Percentiles rank a stretch among this genome's conserved stretches.
Evolutionary conservation across 345 rosid genomes (phyloP).

Genomic region (Xanthoceras sorbifolium): DNA sequence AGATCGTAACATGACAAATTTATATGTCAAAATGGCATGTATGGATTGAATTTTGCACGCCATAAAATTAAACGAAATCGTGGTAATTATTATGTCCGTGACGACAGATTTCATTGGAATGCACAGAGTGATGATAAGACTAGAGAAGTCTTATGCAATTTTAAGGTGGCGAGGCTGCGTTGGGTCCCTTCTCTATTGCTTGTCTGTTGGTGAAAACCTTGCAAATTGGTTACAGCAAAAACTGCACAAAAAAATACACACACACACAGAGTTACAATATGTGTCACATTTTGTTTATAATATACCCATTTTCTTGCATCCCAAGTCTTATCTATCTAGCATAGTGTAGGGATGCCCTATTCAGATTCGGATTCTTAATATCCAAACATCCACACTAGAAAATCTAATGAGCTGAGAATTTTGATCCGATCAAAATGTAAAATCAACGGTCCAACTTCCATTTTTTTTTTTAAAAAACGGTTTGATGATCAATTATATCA

Average conservation of each 20-base stretch:
- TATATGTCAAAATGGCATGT: not conserved
- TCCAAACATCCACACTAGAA: too few relatives aligned
- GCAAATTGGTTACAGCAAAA: not conserved
- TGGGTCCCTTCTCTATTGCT: conserved; percentile 24
- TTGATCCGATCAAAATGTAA: too few relatives aligned
- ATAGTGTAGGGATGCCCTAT: too few relatives aligned
- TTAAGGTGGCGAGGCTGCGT: not conserved
- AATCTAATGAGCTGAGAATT: too few relatives aligned
- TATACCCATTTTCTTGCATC: not conserved
- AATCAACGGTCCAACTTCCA: not conserved
- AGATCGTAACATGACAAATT: conserved; percentile 15
- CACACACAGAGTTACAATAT: not conserved
- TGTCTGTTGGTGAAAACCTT: conserved; percentile 29
- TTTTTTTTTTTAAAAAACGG: conserved; percentile 1
- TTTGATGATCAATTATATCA: conserved; percentile 2
- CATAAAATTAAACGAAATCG: not conserved
- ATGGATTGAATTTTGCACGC: not conserved
- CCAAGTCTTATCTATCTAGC: not conserved
- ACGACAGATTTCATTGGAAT: not conserved
- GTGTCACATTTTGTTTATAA: not conserved
- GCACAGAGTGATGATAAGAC: not conserved
- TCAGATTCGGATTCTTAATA: too few relatives aligned
- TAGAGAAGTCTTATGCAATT: conserved; percentile 8
- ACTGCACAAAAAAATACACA: not conserved
- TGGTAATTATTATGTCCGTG: conserved; percentile 11